phyloP scores from a whole-genome alignment of 2,329 filamentous ascomycete genomes.

The Calonectria henricotiae region DNA sequence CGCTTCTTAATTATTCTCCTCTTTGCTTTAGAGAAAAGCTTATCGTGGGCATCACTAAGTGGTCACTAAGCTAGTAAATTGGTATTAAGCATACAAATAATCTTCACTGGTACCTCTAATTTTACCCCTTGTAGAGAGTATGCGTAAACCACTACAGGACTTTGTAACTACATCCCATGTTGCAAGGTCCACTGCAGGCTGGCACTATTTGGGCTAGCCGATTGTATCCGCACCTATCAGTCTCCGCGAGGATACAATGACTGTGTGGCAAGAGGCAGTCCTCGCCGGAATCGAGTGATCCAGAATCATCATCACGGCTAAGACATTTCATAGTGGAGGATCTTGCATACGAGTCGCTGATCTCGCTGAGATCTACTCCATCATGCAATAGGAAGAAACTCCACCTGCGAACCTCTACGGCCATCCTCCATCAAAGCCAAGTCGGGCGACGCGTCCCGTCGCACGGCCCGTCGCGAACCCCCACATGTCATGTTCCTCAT shows the following conservation, averaged over 20 bases:
- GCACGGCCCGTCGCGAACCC: background rate
- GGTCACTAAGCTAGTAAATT: no score
- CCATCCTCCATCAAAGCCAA: background rate
- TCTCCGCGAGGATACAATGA: no score
- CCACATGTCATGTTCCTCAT: background rate
- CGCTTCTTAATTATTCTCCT: no score
- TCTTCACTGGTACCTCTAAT: background rate
- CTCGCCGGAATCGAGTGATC: background rate
- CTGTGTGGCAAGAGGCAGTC: background rate
- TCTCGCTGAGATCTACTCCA: background rate
- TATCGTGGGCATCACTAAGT: no score
- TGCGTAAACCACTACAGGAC: background rate
- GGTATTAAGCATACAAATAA: slow-evolving; percentile 10
- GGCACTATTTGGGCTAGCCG: background rate
- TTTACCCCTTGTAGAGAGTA: background rate
- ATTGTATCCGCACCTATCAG: background rate
- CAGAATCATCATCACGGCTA: background rate
- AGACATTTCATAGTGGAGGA: background rate
- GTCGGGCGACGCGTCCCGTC: slow-evolving; percentile 1
- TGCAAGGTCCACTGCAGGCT: background rate
- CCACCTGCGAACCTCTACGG: slow-evolving; percentile 2
- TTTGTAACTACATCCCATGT: background rate
- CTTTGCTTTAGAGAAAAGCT: no score
- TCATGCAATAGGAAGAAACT: background rate
- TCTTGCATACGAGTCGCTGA: background rate